These are phyloP conservation scores for Kwoniella bestiolae DNA, from an alignment of 768 basidiomycete genomes.

Conservation along the genomic window DNA sequence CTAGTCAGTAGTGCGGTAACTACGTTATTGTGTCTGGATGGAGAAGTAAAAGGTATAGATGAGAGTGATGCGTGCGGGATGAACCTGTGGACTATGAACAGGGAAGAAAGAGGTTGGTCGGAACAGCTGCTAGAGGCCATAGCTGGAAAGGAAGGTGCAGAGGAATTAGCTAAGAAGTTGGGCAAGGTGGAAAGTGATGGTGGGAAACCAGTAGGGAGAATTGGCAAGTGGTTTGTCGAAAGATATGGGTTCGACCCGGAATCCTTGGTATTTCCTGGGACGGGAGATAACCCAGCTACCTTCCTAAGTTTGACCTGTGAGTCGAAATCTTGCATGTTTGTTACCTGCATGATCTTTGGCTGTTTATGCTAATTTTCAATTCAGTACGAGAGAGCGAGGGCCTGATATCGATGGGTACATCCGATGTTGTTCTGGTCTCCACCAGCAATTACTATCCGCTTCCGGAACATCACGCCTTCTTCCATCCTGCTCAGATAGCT, in stretches of 20 bases:
- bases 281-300: constrained; percentile 87
- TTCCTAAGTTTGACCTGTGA: constrained; percentile 63
- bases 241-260: constrained; percentile 75
- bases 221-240: constrained; percentile 72
- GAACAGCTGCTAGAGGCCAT: constrained; percentile 65
- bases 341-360: too few species aligned
- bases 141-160: constrained; percentile 65
- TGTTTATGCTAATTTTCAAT: background rate
- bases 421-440: constrained; percentile 80
- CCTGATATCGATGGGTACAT: constrained; percentile 82
- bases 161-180: constrained; percentile 69
- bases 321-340: constrained; percentile 19
- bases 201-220: constrained; percentile 69
- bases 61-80: constrained; percentile 88
- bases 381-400: constrained; percentile 75
- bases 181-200: constrained; percentile 77
- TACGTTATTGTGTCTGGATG: constrained; percentile 71
- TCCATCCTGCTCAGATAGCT: constrained; percentile 65
- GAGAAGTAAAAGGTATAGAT: constrained; percentile 76
- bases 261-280: constrained; percentile 80
- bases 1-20: constrained; percentile 82
- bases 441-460: constrained; percentile 61
- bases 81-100: constrained; percentile 80
- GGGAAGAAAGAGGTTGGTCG: constrained; percentile 69
- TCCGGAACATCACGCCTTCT: constrained; percentile 55